Conservation (phyloP, 257 asterid genomes). For the Anisodus acutangulus region DNA sequence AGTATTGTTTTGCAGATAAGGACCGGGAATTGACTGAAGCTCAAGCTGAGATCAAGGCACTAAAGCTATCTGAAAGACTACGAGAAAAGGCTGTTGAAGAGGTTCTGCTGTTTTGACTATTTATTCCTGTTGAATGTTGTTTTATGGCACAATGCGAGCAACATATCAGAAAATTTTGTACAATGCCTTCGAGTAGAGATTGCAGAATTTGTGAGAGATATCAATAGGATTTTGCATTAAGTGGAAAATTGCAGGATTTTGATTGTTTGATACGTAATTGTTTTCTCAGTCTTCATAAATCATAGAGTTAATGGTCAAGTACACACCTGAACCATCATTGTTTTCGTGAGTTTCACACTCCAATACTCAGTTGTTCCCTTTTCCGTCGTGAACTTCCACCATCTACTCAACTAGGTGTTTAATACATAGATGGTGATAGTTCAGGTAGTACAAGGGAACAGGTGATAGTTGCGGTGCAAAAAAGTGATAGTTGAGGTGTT, state of each 20-base stretch:
- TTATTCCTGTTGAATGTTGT: background rate
- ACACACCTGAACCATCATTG: too few relatives aligned
- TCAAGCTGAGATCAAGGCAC: slow-evolving; percentile 82
- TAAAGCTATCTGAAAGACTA: slow-evolving; percentile 75
- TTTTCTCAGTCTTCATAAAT: background rate
- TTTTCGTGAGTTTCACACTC: too few relatives aligned
- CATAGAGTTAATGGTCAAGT: too few relatives aligned
- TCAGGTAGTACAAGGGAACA: too few relatives aligned
- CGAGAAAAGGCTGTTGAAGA: slow-evolving; percentile 96
- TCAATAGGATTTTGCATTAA: background rate
- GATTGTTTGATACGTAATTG: background rate
- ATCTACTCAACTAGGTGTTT: too few relatives aligned
- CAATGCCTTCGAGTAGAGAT: background rate
- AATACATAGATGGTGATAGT: too few relatives aligned
- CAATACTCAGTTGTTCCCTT: too few relatives aligned
- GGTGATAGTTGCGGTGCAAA: too few relatives aligned
- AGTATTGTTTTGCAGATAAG: slow-evolving; percentile 56
- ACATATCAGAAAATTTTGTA: background rate
- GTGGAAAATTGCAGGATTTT: background rate
- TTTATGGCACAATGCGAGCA: background rate
- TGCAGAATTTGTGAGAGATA: background rate
- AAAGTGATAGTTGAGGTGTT: too few relatives aligned
- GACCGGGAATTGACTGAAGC: slow-evolving; percentile 89
- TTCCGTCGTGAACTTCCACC: too few relatives aligned
- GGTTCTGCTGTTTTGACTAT: slow-evolving; percentile 49